Percentiles rank a stretch among this genome's conserved stretches.
phyloP scores from a whole-genome alignment of 305 asterid species.

The Coffea humblotiana region DNA sequence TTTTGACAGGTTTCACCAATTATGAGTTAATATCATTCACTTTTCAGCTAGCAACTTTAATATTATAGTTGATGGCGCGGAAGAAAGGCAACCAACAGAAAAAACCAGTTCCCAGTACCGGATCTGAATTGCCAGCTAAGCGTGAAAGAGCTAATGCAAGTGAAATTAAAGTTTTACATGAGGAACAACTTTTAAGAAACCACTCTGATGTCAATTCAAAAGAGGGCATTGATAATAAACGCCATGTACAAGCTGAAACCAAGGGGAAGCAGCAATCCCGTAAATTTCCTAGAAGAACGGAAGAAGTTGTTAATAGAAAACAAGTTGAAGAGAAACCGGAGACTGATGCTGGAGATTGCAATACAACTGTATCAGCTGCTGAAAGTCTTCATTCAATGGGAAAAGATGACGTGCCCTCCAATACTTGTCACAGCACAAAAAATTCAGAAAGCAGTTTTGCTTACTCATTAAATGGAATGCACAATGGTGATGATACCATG shows the following conservation, averaged over 20 bases:
- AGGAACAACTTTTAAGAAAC: conserved; percentile 44
- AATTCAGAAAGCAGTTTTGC: conserved; percentile 27
- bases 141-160: conserved; percentile 36
- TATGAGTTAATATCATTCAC: conserved; percentile 3
- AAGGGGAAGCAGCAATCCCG: conserved; percentile 48
- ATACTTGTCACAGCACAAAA: conserved; percentile 20
- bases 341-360: conserved; percentile 37
- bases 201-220: conserved; percentile 31
- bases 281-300: conserved; percentile 54
- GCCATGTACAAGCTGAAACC: conserved; percentile 42
- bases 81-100: conserved; percentile 49
- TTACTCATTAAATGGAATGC: conserved; percentile 28
- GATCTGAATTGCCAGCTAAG: conserved; percentile 40
- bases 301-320: conserved; percentile 37
- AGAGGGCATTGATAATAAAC: conserved; percentile 34
- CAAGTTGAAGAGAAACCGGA: conserved; percentile 28
- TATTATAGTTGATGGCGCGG: conserved; percentile 59
- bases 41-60: background rate
- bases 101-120: conserved; percentile 44
- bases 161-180: conserved; percentile 31
- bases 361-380: conserved; percentile 31
- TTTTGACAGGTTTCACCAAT: conserved; percentile 9
- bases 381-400: conserved; percentile 38
- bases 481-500: conserved; percentile 27
- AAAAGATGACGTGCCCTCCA: conserved; percentile 29